A percentile compares a stretch with the other conserved stretches of the same genome.
Conservation (phyloP, 83 land plant genomes). For the Picea abies region DNA sequence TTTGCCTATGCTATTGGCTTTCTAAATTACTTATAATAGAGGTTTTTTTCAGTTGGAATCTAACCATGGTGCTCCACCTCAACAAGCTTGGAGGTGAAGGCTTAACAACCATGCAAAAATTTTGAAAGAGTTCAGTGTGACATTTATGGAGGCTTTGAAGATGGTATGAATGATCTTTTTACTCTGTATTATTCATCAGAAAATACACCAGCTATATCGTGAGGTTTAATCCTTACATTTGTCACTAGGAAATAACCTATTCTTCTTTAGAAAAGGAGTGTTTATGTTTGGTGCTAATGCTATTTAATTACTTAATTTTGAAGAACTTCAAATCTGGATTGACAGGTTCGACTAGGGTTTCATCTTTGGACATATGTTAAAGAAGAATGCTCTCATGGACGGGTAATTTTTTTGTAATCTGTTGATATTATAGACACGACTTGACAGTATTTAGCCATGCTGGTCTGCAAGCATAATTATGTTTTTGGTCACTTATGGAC, state of each 20-base stretch:
- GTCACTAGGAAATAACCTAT: background rate
- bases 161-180: conserved; percentile 53
- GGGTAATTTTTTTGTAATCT: conserved; percentile 54
- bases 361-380: conserved; percentile 92
- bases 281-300: background rate
- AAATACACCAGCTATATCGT: background rate
- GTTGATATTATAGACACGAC: background rate
- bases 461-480: background rate
- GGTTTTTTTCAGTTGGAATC: conserved; percentile 66
- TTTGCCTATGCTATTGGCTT: background rate
- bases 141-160: conserved; percentile 85
- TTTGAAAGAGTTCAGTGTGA: conserved; percentile 87
- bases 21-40: conserved; percentile 1
- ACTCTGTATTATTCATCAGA: background rate
- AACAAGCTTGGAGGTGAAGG: conserved; percentile 92
- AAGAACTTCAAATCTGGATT: background rate
- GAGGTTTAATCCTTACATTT: background rate
- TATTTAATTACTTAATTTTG: background rate
- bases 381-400: conserved; percentile 94
- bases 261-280: background rate
- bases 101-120: conserved; percentile 87
- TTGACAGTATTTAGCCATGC: background rate
- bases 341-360: conserved; percentile 81
- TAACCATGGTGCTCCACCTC: conserved; percentile 93
- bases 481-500: background rate